Conservation (phyloP, 1,284 basidiomycete species). For the Ganoderma boninense region DNA sequence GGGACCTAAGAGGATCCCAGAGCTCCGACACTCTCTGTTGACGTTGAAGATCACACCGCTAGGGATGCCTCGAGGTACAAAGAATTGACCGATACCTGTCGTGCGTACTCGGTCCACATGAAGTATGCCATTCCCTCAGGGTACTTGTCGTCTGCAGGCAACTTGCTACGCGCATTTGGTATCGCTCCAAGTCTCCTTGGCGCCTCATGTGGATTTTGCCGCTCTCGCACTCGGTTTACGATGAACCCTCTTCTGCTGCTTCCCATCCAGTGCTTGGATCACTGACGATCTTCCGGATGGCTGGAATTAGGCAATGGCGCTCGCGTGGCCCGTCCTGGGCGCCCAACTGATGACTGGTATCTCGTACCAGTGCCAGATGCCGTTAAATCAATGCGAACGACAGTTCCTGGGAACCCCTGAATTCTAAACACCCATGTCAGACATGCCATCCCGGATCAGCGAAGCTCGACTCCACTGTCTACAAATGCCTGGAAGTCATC, state of each 20-base stretch:
- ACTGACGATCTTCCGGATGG: not conserved
- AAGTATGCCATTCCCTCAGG: too few species aligned
- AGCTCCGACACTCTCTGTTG: too few species aligned
- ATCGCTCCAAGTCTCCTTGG: not conserved
- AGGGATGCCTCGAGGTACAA: too few species aligned
- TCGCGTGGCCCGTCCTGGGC: not conserved
- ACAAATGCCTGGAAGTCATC: not conserved
- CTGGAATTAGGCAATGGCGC: not conserved
- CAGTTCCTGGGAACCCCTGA: not conserved
- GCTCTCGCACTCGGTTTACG: not conserved
- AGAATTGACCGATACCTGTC: too few species aligned
- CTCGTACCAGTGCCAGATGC: not conserved
- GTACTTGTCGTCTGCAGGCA: too few species aligned
- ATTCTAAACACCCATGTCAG: not conserved
- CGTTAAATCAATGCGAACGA: conserved; percentile 1
- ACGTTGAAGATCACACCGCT: too few species aligned
- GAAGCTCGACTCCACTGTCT: not conserved
- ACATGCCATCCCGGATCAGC: not conserved
- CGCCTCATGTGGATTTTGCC: not conserved
- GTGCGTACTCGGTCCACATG: too few species aligned
- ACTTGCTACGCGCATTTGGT: not conserved
- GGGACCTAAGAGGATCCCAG: too few species aligned
- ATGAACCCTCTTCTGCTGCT: not conserved
- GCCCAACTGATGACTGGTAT: not conserved
- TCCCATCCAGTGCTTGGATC: not conserved